A percentile compares a stretch with the other conserved stretches of the same genome.
Evolutionary conservation across 768 basidiomycete species (phyloP).

Genomic region (Brasilioporus rufonigricans): DNA sequence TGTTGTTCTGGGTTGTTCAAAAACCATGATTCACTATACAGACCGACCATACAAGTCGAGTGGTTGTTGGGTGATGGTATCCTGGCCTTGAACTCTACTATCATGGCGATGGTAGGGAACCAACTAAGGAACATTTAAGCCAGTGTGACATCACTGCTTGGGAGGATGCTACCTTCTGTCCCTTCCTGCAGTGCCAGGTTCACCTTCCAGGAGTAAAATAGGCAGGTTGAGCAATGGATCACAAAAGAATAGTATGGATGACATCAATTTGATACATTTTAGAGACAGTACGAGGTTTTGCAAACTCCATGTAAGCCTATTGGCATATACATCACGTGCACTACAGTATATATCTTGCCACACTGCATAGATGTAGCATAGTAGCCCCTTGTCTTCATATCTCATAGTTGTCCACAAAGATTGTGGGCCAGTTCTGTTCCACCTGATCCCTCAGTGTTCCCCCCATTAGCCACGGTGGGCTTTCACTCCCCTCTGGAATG

Average conservation of each 20-base stretch:
- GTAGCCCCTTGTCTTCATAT: no score
- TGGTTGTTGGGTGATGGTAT: slow-evolving; percentile 45
- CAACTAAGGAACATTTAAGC: slow-evolving; percentile 38
- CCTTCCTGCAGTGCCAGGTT: slow-evolving; percentile 31
- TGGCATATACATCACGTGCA: no score
- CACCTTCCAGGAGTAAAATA: slow-evolving; percentile 43
- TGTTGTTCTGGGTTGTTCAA: slow-evolving; percentile 51
- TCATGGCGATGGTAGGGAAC: slow-evolving; percentile 61
- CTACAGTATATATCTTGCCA: no score
- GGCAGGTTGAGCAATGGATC: slow-evolving; percentile 52
- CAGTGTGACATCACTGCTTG: neutral
- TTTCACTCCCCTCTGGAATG: neutral
- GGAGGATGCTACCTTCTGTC: slow-evolving; percentile 9
- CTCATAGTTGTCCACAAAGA: no score
- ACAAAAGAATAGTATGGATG: slow-evolving; percentile 54
- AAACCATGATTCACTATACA: slow-evolving; percentile 54
- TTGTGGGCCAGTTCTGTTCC: no score
- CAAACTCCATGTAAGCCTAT: no score
- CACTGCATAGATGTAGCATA: no score
- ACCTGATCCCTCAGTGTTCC: no score
- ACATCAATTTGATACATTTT: no score
- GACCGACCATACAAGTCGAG: slow-evolving; percentile 52
- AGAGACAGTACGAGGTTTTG: no score
- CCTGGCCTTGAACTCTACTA: slow-evolving; percentile 62
- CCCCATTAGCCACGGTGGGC: no score